Evolutionary conservation across 2,329 filamentous ascomycete species (phyloP), one percentile per base, ranked within the genome.

Genomic region (Ophiostoma triangulosporum): DNA sequence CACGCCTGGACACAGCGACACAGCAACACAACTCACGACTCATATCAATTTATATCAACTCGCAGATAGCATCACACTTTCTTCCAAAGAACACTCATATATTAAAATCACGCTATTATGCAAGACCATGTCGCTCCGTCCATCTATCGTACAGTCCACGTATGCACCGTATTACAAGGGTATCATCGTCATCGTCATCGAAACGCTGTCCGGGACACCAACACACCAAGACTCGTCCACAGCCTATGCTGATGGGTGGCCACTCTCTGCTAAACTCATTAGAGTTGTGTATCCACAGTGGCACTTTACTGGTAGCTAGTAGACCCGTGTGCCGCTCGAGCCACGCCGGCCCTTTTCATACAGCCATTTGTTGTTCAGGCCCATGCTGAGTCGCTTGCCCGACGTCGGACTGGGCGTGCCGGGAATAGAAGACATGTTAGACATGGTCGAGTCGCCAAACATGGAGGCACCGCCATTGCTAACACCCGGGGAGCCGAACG

Each of bases 281-380:
- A 27, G 24, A 45, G 26, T 29, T 15, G 8, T 27, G 9, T 29
- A 45, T 7, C 26, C 20, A 24, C 24, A 15, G 5, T 7, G 15
- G 3, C 15, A 3, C n/a, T 20, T 20, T 24, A 14, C 32, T 15
- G 15, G 1, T 20, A 7, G 9, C 32, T 40, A 59, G 40, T 57
- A 57, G 22, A 58, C 20, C 26, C 58, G 54, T 1, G 51, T 45
- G 22, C 54, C 56, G 53, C 71, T 66, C 51, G 74, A 72, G 60
- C 76, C 70, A 65, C 81, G 65, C 65, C 81, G 72, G 62, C 86
- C 84, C 69, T 83, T 87, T 68, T 96, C 88, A 64, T 95, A 97
- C 56, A 96, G 68, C 91, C 91, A 97, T 70, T 93, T 95, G 70
- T 82, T 95, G 68, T 91, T 96, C 64, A 96, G 64, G 0, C 82